Evolutionary conservation across 1,284 basidiomycete species (phyloP), one percentile per base, ranked within the genome.

Genomic region (Cryptococcus sp.): DNA sequence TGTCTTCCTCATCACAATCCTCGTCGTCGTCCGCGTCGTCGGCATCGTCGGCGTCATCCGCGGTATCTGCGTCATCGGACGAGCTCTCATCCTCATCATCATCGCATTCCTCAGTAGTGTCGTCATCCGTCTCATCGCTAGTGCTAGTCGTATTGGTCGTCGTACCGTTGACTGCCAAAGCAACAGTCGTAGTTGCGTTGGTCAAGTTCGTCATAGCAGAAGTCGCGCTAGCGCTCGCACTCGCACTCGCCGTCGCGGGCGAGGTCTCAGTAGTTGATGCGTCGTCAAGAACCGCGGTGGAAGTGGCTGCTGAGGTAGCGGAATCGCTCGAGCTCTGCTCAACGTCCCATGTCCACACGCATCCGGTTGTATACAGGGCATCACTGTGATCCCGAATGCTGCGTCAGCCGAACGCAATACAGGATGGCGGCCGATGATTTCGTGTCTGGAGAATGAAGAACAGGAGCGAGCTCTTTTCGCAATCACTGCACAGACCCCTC

Each of bases 331-430:
- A 25, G 39, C 47, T 46, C n/a, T 55, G 39, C 19, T 52, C 49
- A 15, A 55, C 62, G 46, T 58, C 53, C 72, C 73, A 75, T 16
- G 69, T 61, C 69, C 71, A 73, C 25, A 72, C 59, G 57, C 73
- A 75, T 23, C 72, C 72, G 11, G 62, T 65, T 2, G 62, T 60
- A n/a, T 54, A 54, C 1, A 54, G 43, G 10, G 63, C 58, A 46
- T 66, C 66, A n/a, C 68, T 69, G 45, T 34, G 29, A 10, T 34
- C 8, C 13, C 8, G 8, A 10, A 34, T 34, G 3, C 29, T 34
- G 29, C 29, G 29, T 34, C 13, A 34, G 29, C 29, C 5, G 10
- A 13, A 13, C 2, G 29, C 29, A 10, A 34, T 10, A 34, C 13
- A 34, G 29, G 29, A 34, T 34, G 29, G 8, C 29, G 13, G 29